phyloP scores from a whole-genome alignment of 257 asterid genomes.

The Nicotiana attenuata region DNA sequence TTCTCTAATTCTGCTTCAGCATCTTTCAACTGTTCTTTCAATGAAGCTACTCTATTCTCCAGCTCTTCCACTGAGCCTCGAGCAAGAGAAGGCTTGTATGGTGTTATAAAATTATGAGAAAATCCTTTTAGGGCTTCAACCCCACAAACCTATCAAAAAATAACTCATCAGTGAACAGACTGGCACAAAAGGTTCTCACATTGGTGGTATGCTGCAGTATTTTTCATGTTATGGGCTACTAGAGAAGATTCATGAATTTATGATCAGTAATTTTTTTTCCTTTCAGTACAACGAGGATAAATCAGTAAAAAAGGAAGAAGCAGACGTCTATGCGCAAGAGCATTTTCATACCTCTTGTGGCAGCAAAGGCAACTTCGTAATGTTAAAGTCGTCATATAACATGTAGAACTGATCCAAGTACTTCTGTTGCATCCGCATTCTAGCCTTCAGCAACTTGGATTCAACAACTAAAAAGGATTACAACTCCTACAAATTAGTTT shows the following conservation, averaged over 20 bases:
- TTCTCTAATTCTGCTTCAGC: conserved; percentile 73
- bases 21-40: conserved; percentile 51
- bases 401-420: conserved; percentile 92
- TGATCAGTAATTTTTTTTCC: not conserved
- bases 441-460: conserved; percentile 84
- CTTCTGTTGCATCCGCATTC: conserved; percentile 89
- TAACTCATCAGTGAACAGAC: not conserved
- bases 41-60: conserved; percentile 49
- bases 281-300: not conserved
- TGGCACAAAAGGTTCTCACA: not conserved
- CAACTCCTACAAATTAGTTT: not conserved
- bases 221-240: not conserved
- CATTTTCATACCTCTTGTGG: conserved; percentile 74
- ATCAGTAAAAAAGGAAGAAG: not conserved
- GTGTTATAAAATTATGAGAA: conserved; percentile 53
- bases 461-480: conserved; percentile 42
- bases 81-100: conserved; percentile 52
- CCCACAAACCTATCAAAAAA: conserved; percentile 65
- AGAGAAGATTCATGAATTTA: not conserved
- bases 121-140: conserved; percentile 69
- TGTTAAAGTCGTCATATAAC: conserved; percentile 82
- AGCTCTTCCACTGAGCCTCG: conserved; percentile 65
- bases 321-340: not conserved
- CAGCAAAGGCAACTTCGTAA: conserved; percentile 87
- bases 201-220: not conserved